Percentiles rank a stretch among this genome's conserved stretches.
Conservation (phyloP, 306 rosid genomes). For the Castanea sativa region DNA sequence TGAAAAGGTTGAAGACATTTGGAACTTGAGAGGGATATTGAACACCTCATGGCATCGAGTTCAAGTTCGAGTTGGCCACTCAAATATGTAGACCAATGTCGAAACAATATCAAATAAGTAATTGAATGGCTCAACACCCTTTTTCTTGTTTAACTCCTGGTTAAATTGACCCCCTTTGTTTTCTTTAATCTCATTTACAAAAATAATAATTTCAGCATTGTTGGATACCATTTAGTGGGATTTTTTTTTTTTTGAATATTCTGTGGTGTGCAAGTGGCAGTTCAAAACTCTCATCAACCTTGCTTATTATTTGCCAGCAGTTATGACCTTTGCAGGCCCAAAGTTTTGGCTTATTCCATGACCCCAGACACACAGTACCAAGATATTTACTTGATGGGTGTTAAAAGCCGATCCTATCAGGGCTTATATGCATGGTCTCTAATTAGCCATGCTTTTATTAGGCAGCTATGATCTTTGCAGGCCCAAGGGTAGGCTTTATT, state of each 20-base stretch:
- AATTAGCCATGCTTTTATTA: no score
- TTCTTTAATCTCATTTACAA: not conserved
- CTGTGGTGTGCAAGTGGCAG: not conserved
- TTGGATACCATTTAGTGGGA: not conserved
- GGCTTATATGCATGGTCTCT: no score
- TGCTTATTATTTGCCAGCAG: not conserved
- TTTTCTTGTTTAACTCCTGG: not conserved
- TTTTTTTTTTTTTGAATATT: not conserved
- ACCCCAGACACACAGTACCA: not conserved
- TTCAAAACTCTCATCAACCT: not conserved
- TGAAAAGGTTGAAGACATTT: conserved; percentile 70
- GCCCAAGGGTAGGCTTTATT: no score
- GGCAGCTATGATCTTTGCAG: no score
- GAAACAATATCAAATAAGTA: not conserved
- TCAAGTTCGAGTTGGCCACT: conserved; percentile 67
- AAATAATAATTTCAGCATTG: not conserved
- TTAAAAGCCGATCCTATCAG: no score
- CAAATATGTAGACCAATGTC: conserved; percentile 45
- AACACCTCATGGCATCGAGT: conserved; percentile 92
- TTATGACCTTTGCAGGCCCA: not conserved
- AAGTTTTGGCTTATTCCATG: not conserved
- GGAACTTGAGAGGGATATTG: conserved; percentile 92
- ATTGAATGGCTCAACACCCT: not conserved
- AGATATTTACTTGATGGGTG: no score
- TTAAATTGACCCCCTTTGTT: not conserved